Percentiles rank a stretch among this genome's conserved stretches.
Conservation (phyloP, 140 eudicot genomes). For the Senecio squalidus region DNA sequence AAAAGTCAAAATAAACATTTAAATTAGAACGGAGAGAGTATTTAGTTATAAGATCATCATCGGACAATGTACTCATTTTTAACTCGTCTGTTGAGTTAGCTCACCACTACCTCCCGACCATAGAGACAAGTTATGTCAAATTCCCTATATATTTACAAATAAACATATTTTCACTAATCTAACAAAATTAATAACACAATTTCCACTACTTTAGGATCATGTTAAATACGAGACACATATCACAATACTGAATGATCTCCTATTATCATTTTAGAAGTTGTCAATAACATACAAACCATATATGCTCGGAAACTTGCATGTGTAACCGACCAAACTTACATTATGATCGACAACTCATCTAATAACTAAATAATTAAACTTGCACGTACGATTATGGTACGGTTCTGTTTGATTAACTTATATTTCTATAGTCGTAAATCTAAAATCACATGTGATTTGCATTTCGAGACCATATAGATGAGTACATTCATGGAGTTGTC, state of each 20-base stretch:
- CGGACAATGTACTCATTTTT: too few relatives aligned
- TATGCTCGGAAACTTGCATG: constrained; percentile 8
- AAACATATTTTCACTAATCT: too few relatives aligned
- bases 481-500: constrained; percentile 17
- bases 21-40: too few relatives aligned
- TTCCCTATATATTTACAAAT: too few relatives aligned
- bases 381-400: constrained; percentile 6
- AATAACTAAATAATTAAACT: constrained; percentile 2
- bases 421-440: neutral
- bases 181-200: neutral
- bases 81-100: neutral
- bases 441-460: constrained; percentile 5
- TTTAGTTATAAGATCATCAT: too few relatives aligned
- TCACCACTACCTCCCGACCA: neutral
- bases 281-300: too few relatives aligned
- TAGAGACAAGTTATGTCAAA: neutral
- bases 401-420: neutral
- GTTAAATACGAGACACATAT: neutral
- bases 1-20: too few relatives aligned
- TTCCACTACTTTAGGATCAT: constrained; percentile 1
- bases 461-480: constrained; percentile 12
- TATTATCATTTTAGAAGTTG: neutral
- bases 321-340: neutral
- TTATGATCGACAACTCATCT: constrained; percentile 12
- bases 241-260: neutral